A percentile compares a stretch with the other conserved stretches of the same genome.
These are phyloP conservation scores for Rhynchosporium graminicola DNA, from an alignment of 2,329 filamentous ascomycete species.

Conservation along the genomic window DNA sequence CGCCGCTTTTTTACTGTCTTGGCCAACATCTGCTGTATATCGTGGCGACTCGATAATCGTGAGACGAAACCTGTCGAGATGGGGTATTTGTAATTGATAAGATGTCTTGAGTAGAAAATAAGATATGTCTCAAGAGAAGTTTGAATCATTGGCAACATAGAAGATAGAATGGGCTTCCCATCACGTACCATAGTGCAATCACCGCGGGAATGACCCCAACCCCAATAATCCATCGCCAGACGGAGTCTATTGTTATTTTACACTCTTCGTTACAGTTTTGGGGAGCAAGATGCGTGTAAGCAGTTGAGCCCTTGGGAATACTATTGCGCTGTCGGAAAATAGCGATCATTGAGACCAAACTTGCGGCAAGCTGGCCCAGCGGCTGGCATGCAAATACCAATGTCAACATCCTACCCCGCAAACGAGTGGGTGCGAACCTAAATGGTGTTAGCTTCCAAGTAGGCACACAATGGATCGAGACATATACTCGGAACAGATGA, in stretches of 20 bases:
- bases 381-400: constrained; percentile 71
- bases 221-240: constrained; percentile 61
- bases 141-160: too few species aligned
- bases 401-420: constrained; percentile 67
- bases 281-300: not conserved
- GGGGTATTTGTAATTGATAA: too few species aligned
- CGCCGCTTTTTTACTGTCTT: constrained; percentile 29
- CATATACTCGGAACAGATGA: constrained; percentile 65
- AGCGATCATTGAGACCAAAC: constrained; percentile 66
- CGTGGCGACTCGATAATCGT: constrained; percentile 67
- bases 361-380: constrained; percentile 65
- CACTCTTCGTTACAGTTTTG: constrained; percentile 53
- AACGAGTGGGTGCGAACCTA: constrained; percentile 55
- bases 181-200: constrained; percentile 51
- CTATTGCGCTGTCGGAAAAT: constrained; percentile 51
- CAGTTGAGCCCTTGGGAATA: constrained; percentile 28
- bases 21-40: constrained; percentile 62
- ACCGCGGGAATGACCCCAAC: constrained; percentile 64
- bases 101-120: too few species aligned
- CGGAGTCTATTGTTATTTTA: constrained; percentile 72
- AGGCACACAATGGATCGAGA: not conserved
- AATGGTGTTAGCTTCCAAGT: constrained; percentile 1
- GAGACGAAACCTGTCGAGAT: constrained; percentile 55
- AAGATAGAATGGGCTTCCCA: too few species aligned
- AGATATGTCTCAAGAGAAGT: too few species aligned